Percentiles rank a stretch among this genome's conserved stretches.
Evolutionary conservation across 345 rosid genomes (phyloP).

Genomic region (Carallia pectinifolia): DNA sequence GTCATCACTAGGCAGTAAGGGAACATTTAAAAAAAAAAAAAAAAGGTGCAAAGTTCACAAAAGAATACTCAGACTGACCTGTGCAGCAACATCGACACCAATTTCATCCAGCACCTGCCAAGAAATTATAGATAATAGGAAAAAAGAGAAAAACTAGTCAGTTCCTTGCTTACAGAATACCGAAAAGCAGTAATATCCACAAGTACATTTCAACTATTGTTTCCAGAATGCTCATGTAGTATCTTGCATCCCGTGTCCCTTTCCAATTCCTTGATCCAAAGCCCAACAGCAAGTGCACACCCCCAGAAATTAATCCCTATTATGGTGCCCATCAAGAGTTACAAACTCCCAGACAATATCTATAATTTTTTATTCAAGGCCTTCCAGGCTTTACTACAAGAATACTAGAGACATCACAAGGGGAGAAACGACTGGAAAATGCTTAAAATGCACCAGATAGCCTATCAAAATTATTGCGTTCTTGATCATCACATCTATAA

Average conservation of each 20-base stretch:
- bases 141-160: not conserved
- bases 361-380: not conserved
- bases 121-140: not conserved
- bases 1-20: slow-evolving; percentile 9
- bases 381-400: not conserved
- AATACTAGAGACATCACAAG: not conserved
- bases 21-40: not conserved
- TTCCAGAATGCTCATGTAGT: too few relatives aligned
- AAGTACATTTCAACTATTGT: too few relatives aligned
- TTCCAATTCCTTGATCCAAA: too few relatives aligned
- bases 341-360: not conserved
- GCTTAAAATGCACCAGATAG: not conserved
- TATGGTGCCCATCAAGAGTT: not conserved
- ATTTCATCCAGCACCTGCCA: slow-evolving; percentile 93
- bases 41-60: not conserved
- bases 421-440: not conserved
- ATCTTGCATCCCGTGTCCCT: too few relatives aligned
- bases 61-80: slow-evolving; percentile 48
- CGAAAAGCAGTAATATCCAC: too few relatives aligned
- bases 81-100: slow-evolving; percentile 90
- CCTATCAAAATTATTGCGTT: not conserved
- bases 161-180: not conserved
- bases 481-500: not conserved
- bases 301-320: not conserved
- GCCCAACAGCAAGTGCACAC: not conserved